phyloP scores from a whole-genome alignment of 2,329 filamentous ascomycete genomes.

The Cercospora nicotianae region DNA sequence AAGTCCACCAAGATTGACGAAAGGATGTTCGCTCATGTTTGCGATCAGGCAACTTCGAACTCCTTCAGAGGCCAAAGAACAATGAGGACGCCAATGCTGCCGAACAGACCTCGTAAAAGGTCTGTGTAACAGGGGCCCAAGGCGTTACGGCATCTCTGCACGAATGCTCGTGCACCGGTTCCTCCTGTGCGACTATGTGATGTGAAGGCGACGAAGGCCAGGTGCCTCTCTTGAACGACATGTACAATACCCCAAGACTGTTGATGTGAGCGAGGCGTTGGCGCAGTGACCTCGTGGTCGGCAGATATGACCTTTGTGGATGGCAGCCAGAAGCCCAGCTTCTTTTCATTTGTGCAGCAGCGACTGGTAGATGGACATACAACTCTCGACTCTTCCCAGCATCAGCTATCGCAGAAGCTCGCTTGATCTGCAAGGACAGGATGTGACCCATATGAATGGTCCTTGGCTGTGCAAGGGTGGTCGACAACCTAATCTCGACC shows the following conservation, averaged over 20 bases:
- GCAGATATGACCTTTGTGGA: neutral
- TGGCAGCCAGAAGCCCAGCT: neutral
- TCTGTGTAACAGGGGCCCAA: constrained; percentile 11
- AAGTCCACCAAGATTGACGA: constrained; percentile 46
- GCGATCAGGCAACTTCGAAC: constrained; percentile 50
- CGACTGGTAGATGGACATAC: neutral
- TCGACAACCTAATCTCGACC: neutral
- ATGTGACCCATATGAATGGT: neutral
- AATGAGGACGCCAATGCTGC: constrained; percentile 11
- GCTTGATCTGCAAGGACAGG: neutral
- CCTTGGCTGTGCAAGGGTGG: neutral
- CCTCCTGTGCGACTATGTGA: neutral
- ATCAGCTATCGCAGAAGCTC: neutral
- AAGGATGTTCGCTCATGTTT: neutral
- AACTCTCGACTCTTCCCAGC: constrained; percentile 6
- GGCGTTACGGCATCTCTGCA: constrained; percentile 8
- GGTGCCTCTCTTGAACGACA: neutral
- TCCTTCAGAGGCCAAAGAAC: constrained; percentile 44
- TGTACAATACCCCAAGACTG: constrained; percentile 4
- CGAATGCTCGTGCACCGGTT: neutral
- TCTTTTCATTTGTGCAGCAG: constrained; percentile 3
- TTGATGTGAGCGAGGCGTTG: constrained; percentile 2
- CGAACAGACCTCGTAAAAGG: constrained; percentile 16
- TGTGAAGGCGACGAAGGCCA: neutral
- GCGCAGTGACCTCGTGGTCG: constrained; percentile 1